Base-by-base conservation (phyloP, 441 rosid genomes). In the Euphorbia schlechtendalii region DNA sequence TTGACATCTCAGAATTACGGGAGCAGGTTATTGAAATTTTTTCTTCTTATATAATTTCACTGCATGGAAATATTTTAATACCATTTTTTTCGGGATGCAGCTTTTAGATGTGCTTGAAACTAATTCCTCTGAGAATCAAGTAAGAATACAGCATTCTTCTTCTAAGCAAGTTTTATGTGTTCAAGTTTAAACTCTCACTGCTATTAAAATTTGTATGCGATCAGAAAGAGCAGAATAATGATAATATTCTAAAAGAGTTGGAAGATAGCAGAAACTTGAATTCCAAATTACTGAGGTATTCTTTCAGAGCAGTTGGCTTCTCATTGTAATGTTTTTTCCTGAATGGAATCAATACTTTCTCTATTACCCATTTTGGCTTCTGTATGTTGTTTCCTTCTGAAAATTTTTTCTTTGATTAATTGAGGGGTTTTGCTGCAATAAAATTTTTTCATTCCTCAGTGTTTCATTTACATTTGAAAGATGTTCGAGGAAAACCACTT, bases 1-100 rank as follows among this genome's bases (percentile, higher is more conserved):
- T 77, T 69, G 97, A 91, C 84, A 73, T 82, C 72, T 81, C 94
- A 67, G 85, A 80, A 61, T 69, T 91, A 69, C 85, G 88, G 45
- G 78, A 83, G 67, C 94, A 91, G 97, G 97, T 91, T 76, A 60
- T 72, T 63, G 61, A 36, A 59, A 54, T 62, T 45, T 67, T 58
- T 67, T 52, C 54, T 40, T 66, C 21, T 43, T 34, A 4, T 55
- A 11, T 61, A 20, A 8, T 38, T 58, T 17, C 65, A 36, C 51
- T 59, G 48, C 58, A 18, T 48, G 70, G 64, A 61, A 49, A 51
- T 45, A 59, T 71, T 67, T 52, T 73, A 66, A 1, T 57, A 56
- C 63, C 70, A 43, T 12, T 28, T 59, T 63, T 66, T 61, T 63
- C 63, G 73, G 60, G 45, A 62, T 74, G 75, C 86, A 87, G 95